These are phyloP conservation scores for Fusarium virguliforme DNA, from an alignment of 2,329 filamentous ascomycete genomes.

Conservation along the genomic window DNA sequence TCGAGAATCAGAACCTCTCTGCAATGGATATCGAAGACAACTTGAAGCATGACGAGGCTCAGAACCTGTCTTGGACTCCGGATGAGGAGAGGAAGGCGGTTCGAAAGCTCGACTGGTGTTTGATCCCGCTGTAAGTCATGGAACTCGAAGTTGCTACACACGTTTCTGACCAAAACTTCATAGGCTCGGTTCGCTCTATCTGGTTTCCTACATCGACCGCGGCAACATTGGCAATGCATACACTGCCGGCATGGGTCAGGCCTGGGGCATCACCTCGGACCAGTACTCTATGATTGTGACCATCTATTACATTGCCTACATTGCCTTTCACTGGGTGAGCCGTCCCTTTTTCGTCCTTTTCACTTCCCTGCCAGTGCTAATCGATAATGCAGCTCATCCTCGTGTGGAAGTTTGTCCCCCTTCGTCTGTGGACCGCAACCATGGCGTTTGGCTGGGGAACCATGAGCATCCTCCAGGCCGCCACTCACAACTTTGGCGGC, in stretches of 20 bases:
- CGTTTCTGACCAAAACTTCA: neutral
- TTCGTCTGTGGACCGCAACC: slow-evolving; percentile 36
- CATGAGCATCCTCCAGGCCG: slow-evolving; percentile 23
- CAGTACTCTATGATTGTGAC: neutral
- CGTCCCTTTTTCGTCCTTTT: too few relatives aligned
- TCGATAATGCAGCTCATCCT: slow-evolving; percentile 25
- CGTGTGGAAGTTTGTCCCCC: slow-evolving; percentile 40
- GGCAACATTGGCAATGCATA: slow-evolving; percentile 30
- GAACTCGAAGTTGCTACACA: neutral
- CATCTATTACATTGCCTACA: slow-evolving; percentile 6
- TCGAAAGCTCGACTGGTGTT: slow-evolving; percentile 1
- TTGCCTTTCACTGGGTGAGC: slow-evolving; percentile 5
- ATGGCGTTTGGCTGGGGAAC: slow-evolving; percentile 31
- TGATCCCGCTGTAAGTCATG: neutral
- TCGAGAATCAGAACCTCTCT: neutral
- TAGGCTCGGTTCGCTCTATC: slow-evolving; percentile 21
- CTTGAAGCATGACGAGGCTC: neutral
- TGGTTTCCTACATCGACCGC: slow-evolving; percentile 27
- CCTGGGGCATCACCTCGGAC: slow-evolving; percentile 20
- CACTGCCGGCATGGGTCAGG: slow-evolving; percentile 20
- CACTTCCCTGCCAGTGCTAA: neutral
- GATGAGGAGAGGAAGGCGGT: neutral
- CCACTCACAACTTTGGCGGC: neutral
- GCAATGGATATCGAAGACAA: slow-evolving; percentile 5
- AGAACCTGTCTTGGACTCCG: neutral